Percentiles rank a stretch among this genome's conserved stretches.
Conservation (phyloP, 2,329 filamentous ascomycete species). For the Karstenula rhodostoma region DNA sequence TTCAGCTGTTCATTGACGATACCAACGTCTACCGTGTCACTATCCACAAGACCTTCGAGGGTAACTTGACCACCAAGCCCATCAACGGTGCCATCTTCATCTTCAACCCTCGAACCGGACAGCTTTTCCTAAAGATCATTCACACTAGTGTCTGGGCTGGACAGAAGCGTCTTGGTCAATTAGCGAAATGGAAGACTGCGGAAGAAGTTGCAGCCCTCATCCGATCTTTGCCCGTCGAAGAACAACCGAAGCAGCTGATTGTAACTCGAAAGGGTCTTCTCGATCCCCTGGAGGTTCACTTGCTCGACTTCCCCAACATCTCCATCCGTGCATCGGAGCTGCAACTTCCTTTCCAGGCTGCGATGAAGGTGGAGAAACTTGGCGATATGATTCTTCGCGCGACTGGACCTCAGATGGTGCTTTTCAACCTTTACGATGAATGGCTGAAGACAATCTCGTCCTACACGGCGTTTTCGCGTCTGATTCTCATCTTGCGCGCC, state of each 20-base stretch:
- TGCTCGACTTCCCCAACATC: slow-evolving; percentile 98
- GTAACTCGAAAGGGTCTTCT: slow-evolving; percentile 96
- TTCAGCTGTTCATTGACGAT: slow-evolving; percentile 98
- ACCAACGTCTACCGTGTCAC: slow-evolving; percentile 99
- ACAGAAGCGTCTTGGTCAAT: slow-evolving; percentile 96
- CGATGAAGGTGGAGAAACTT: slow-evolving; percentile 99
- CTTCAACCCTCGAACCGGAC: slow-evolving; percentile 98
- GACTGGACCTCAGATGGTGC: slow-evolving; percentile 99
- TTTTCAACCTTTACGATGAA: slow-evolving; percentile 98
- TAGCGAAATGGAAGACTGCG: slow-evolving; percentile 99
- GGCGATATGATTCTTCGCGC: slow-evolving; percentile 98
- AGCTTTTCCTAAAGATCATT: slow-evolving; percentile 98
- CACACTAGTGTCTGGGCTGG: slow-evolving; percentile 99
- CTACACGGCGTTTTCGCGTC: slow-evolving; percentile 96
- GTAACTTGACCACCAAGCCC: slow-evolving; percentile 97
- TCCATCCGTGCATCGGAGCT: slow-evolving; percentile 97
- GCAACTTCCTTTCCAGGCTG: slow-evolving; percentile 97
- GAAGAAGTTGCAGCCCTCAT: slow-evolving; percentile 99
- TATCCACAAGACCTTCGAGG: slow-evolving; percentile 99
- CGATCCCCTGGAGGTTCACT: slow-evolving; percentile 94
- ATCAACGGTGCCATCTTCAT: slow-evolving; percentile 99
- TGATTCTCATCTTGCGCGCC: slow-evolving; percentile 91
- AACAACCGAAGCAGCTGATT: slow-evolving; percentile 98
- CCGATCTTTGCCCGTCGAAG: slow-evolving; percentile 92
- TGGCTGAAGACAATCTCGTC: slow-evolving; percentile 99